Evolutionary conservation across 257 asterid genomes (phyloP).

Genomic region (Solanum neorickii): DNA sequence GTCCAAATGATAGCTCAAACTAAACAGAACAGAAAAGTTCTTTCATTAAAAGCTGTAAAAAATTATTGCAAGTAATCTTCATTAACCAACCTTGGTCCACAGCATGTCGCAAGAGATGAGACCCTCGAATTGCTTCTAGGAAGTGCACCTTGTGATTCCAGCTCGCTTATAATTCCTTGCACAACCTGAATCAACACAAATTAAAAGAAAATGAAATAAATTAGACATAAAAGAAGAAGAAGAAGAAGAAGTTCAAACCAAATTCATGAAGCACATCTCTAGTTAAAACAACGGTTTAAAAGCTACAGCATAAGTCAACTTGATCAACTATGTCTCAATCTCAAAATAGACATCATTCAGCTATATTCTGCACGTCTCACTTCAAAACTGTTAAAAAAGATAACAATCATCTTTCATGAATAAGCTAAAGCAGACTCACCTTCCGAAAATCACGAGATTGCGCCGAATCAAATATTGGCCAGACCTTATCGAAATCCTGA

Average conservation of each 20-base stretch:
- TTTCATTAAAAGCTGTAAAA: background rate
- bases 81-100: constrained; percentile 86
- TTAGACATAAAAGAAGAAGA: background rate
- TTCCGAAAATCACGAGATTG: constrained; percentile 99
- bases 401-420: background rate
- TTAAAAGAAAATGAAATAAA: background rate
- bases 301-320: background rate
- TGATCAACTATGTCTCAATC: background rate
- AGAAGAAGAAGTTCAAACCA: background rate
- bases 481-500: constrained; percentile 97
- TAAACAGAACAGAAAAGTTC: background rate
- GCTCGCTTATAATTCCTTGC: constrained; percentile 95
- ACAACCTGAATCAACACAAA: constrained; percentile 52
- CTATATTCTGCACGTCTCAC: background rate
- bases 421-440: constrained; percentile 23
- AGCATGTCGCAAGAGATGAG: constrained; percentile 97
- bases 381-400: background rate
- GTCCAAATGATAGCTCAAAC: background rate
- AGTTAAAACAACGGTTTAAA: background rate
- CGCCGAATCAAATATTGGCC: constrained; percentile 99
- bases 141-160: constrained; percentile 97
- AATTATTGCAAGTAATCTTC: background rate
- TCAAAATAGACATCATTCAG: background rate
- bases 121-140: constrained; percentile 99
- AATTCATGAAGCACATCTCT: background rate